These are phyloP conservation scores for Blastobotrys parvus DNA, from an alignment of 805 yeast genomes.

Conservation along the genomic window DNA sequence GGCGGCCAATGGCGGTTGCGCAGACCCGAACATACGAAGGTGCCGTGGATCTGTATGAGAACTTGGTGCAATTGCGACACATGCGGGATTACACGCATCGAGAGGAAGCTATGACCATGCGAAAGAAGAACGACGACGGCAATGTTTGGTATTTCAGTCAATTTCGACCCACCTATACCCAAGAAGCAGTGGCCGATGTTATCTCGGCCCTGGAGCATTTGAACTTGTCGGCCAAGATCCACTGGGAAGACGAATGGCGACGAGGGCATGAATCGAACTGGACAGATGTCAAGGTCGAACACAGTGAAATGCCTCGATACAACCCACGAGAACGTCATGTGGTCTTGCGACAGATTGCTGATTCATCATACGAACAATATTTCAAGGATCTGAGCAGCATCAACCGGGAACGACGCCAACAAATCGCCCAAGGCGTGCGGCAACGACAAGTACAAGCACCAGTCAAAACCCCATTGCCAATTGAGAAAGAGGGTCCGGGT, in stretches of 20 bases:
- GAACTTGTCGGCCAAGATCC: conserved; percentile 37
- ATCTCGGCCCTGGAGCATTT: conserved; percentile 48
- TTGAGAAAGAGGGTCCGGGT: conserved; percentile 4
- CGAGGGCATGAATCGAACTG: conserved; percentile 73
- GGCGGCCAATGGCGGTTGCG: conserved; percentile 87
- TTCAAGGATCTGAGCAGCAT: background rate
- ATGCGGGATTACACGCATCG: conserved; percentile 57
- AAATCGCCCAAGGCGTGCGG: background rate
- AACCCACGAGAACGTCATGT: conserved; percentile 19
- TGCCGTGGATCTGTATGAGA: conserved; percentile 67
- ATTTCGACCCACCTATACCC: conserved; percentile 82
- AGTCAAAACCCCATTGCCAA: background rate
- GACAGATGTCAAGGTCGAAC: conserved; percentile 27
- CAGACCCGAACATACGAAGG: conserved; percentile 50
- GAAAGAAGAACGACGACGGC: conserved; percentile 68
- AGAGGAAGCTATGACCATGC: conserved; percentile 52
- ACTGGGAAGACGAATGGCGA: conserved; percentile 86
- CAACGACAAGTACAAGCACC: background rate
- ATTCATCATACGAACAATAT: background rate
- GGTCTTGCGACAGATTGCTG: conserved; percentile 14
- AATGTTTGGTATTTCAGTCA: conserved; percentile 82
- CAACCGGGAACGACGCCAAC: conserved; percentile 2
- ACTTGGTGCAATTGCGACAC: conserved; percentile 63
- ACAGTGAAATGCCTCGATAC: conserved; percentile 15
- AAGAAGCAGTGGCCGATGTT: conserved; percentile 86